Conservation (phyloP, 2,329 filamentous ascomycete genomes). For the Alternaria dauci region DNA sequence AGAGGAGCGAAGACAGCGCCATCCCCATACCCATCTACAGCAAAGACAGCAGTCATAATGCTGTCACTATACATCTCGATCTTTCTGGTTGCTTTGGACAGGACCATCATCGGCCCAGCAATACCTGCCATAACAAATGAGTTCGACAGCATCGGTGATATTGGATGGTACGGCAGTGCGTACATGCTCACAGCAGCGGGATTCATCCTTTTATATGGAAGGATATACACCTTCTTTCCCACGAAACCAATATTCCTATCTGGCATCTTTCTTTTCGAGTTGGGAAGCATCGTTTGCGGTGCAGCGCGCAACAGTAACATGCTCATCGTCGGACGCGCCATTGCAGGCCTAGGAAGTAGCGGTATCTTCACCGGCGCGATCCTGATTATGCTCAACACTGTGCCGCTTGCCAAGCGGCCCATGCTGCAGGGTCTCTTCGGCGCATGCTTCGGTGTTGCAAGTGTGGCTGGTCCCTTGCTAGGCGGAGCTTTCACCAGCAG, state of each 20-base stretch:
- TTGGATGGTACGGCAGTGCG: conserved; percentile 55
- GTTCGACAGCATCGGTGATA: conserved; percentile 53
- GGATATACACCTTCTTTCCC: conserved; percentile 58
- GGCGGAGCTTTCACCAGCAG: conserved; percentile 56
- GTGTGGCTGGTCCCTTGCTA: conserved; percentile 55
- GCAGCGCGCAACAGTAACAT: conserved; percentile 47
- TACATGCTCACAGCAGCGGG: conserved; percentile 52
- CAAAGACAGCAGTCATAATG: conserved; percentile 42
- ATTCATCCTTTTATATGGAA: conserved; percentile 57
- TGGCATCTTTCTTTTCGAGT: conserved; percentile 56
- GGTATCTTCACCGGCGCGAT: conserved; percentile 47
- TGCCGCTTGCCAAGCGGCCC: conserved; percentile 55
- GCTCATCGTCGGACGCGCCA: conserved; percentile 43
- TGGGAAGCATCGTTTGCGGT: conserved; percentile 64
- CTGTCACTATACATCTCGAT: conserved; percentile 44
- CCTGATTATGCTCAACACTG: conserved; percentile 45
- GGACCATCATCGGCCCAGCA: conserved; percentile 57
- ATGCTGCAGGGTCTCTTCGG: conserved; percentile 53
- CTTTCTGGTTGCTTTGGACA: conserved; percentile 49
- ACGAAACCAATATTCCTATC: conserved; percentile 61
- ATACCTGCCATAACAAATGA: conserved; percentile 58
- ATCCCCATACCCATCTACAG: conserved; percentile 30
- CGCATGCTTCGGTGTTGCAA: conserved; percentile 50
- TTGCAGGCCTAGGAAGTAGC: conserved; percentile 43
- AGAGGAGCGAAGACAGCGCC: background rate